These are phyloP conservation scores for Pseudognaphalium luteoalbum DNA, from an alignment of 129 eudicot species.

Conservation along the genomic window DNA sequence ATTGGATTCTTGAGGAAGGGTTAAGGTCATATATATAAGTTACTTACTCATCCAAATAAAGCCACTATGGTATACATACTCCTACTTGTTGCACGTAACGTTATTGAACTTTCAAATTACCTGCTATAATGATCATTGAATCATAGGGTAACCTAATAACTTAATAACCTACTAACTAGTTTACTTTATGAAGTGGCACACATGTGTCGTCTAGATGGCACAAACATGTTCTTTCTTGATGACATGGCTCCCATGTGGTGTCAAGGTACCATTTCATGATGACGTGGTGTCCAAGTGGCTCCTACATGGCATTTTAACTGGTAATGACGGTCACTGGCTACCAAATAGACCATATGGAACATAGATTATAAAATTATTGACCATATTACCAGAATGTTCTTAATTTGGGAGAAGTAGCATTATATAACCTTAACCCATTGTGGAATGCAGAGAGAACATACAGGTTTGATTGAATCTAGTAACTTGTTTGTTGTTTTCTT, in stretches of 20 bases:
- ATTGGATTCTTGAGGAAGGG: slow-evolving; percentile 11
- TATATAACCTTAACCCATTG: neutral
- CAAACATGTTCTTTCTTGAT: neutral
- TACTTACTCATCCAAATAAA: neutral
- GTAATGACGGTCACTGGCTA: no score
- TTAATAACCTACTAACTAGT: neutral
- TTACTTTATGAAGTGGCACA: neutral
- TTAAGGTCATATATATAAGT: neutral
- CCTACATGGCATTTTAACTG: neutral
- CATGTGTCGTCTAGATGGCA: neutral
- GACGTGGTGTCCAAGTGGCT: neutral
- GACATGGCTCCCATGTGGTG: neutral
- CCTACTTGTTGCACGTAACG: neutral
- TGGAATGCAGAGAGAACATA: slow-evolving; percentile 41
- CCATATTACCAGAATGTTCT: neutral
- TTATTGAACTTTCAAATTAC: neutral
- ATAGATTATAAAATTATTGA: no score
- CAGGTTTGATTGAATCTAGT: slow-evolving; percentile 72
- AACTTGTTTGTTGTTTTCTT: slow-evolving; percentile 53
- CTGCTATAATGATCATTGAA: neutral
- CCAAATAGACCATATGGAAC: no score
- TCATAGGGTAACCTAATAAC: no score
- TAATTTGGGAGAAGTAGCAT: neutral
- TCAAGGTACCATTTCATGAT: neutral
- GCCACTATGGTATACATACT: neutral